Evolutionary conservation across 768 basidiomycete genomes (phyloP).

Genomic region (Mycena indigotica): DNA sequence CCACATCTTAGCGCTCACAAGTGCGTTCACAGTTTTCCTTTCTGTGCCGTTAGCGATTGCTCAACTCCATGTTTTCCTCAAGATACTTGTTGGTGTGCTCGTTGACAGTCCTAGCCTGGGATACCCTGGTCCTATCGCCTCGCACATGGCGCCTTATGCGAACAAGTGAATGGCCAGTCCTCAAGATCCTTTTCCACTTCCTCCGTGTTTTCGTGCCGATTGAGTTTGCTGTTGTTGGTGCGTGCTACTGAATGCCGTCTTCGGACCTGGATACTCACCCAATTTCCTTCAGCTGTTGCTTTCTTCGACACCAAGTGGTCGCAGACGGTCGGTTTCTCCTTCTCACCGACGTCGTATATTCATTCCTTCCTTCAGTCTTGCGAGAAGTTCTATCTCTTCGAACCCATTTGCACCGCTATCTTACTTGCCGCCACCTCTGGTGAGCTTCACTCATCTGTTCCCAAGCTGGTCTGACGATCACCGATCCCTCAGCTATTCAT

Average conservation of each 20-base stretch:
- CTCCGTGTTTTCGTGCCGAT: conserved; percentile 75
- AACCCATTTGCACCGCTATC: conserved; percentile 83
- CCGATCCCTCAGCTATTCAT: conserved; percentile 55
- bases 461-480: conserved; percentile 1
- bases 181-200: conserved; percentile 78
- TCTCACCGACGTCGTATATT: conserved; percentile 1
- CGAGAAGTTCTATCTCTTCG: conserved; percentile 75
- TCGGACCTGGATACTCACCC: conserved; percentile 1
- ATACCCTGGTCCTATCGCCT: conserved; percentile 82
- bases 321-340: conserved; percentile 44
- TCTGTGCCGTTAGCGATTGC: background rate
- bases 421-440: conserved; percentile 73
- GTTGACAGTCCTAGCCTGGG: conserved; percentile 88
- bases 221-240: conserved; percentile 78
- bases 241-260: conserved; percentile 3
- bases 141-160: conserved; percentile 73
- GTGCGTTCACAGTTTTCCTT: conserved; percentile 5
- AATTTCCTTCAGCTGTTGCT: conserved; percentile 59
- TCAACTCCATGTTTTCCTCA: background rate
- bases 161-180: conserved; percentile 68
- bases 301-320: conserved; percentile 81
- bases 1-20: conserved; percentile 84
- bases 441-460: conserved; percentile 27
- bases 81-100: conserved; percentile 85
- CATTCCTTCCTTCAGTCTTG: conserved; percentile 51